A percentile compares a stretch with the other conserved stretches of the same genome.
phyloP scores from a whole-genome alignment of 306 rosid species.

The Albizia julibrissin region DNA sequence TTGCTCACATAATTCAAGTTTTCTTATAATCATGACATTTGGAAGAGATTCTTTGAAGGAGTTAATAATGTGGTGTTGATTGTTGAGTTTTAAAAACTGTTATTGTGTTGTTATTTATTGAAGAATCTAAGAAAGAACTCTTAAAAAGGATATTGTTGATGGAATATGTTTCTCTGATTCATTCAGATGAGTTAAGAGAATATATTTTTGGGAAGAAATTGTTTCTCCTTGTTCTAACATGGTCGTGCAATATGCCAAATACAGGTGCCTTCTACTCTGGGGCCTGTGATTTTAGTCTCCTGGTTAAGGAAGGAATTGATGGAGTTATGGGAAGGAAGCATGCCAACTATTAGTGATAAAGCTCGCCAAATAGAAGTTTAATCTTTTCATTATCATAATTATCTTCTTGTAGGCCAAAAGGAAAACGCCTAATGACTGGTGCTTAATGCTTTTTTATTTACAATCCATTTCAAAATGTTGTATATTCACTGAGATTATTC shows the following conservation, averaged over 20 bases:
- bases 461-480: slow-evolving; percentile 47
- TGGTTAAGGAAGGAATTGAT: slow-evolving; percentile 81
- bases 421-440: background rate
- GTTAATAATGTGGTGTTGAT: too few relatives aligned
- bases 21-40: too few relatives aligned
- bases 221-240: background rate
- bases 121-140: too few relatives aligned
- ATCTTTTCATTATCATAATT: slow-evolving; percentile 5
- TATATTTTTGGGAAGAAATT: background rate
- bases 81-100: too few relatives aligned
- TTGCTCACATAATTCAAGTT: too few relatives aligned
- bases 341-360: slow-evolving; percentile 60
- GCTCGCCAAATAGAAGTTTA: slow-evolving; percentile 73
- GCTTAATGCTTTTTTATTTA: slow-evolving; percentile 18
- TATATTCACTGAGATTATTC: slow-evolving; percentile 56
- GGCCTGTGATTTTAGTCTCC: slow-evolving; percentile 73
- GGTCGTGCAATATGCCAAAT: slow-evolving; percentile 26
- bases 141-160: too few relatives aligned
- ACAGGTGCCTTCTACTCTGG: slow-evolving; percentile 94
- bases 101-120: too few relatives aligned
- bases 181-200: background rate
- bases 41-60: too few relatives aligned
- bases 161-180: background rate
- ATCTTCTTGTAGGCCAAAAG: slow-evolving; percentile 12
- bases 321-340: slow-evolving; percentile 89